Evolutionary conservation across 352 stramenopile species (phyloP), one percentile per base, ranked within the genome.

Genomic region (Phytophthora multivora): DNA sequence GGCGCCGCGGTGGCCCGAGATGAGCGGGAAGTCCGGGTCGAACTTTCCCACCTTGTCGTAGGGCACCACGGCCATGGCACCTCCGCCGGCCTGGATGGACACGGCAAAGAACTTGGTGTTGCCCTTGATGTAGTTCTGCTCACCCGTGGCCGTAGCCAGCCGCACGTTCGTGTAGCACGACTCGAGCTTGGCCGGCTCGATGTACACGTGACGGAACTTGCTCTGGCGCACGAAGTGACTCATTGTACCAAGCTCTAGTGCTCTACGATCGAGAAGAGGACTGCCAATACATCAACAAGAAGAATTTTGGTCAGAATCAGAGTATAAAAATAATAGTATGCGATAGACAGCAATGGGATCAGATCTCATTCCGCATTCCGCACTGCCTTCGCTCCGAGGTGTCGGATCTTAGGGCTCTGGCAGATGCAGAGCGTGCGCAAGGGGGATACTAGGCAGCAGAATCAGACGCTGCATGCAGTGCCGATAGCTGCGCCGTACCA

Each of bases 61-160:
- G 13, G 92, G 89, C 49, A 98, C 85, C 28, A 99, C 94, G 45
- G 94, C 92, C 73, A 99, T 96, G 52, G 89, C 83, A 41, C 90
- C 90, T 38, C 89, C 90, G 46, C 90, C 90, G 0, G 86, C 85
- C 66, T 93, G 82, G 66, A 97, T 96, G 38, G 97, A 90, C 30
- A 99, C 93, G 18, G 97, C 96, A 73, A 99, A 99, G 79, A 99
- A 99, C 86, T 99, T 99, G 55, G 97, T 97, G 70, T 99, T 99
- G 35, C 95, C 97, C 79, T 99, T 99, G 80, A 99, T 99, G 84
- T 99, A 99, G 67, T 98, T 98, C 75, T 99, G 97, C 73, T 99
- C 98, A 58, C 98, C 98, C 48, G 97, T 99, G 28, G 97, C 93
- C 33, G 97, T 99, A 19, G 96, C 91, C 40, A 99, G 80, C 23